Evolutionary conservation across 179 eudicot species (phyloP).

Genomic region (Carnegiea gigantea): DNA sequence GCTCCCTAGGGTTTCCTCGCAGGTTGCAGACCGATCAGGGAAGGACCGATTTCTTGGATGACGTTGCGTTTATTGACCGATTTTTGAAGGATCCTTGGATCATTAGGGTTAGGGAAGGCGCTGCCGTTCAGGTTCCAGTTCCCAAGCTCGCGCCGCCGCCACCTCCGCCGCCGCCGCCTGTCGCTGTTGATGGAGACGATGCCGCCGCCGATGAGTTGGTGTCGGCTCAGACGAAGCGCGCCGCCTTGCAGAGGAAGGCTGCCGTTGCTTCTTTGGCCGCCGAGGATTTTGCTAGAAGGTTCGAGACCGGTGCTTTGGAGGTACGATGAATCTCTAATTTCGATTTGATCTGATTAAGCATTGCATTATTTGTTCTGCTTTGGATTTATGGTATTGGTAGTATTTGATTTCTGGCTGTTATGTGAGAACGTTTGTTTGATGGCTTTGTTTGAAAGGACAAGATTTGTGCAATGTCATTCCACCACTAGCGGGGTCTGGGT

Average conservation of each 20-base stretch:
- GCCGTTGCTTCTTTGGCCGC: constrained; percentile 71
- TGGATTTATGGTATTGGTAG: neutral
- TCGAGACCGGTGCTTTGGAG: constrained; percentile 66
- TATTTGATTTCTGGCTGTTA: neutral
- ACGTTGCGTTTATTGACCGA: constrained; percentile 39
- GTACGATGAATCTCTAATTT: constrained; percentile 31
- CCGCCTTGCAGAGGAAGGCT: constrained; percentile 72
- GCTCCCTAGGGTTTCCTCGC: constrained; percentile 66
- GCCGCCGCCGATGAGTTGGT: constrained; percentile 42
- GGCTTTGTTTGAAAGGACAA: neutral
- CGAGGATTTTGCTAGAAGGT: constrained; percentile 73
- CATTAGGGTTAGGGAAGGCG: constrained; percentile 41
- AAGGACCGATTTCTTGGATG: constrained; percentile 33
- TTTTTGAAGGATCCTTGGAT: constrained; percentile 69
- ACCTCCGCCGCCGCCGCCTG: constrained; percentile 33
- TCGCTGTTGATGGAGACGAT: constrained; percentile 16
- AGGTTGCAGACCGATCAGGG: constrained; percentile 27
- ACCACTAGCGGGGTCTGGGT: neutral
- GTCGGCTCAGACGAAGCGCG: constrained; percentile 82
- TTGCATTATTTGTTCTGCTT: neutral
- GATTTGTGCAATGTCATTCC: neutral
- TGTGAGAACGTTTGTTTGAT: neutral
- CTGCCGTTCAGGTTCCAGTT: constrained; percentile 67
- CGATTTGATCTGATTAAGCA: neutral
- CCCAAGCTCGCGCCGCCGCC: constrained; percentile 60